Conservation (phyloP, 495 filamentous ascomycete species). For the Sphaerosporella brunnea region DNA sequence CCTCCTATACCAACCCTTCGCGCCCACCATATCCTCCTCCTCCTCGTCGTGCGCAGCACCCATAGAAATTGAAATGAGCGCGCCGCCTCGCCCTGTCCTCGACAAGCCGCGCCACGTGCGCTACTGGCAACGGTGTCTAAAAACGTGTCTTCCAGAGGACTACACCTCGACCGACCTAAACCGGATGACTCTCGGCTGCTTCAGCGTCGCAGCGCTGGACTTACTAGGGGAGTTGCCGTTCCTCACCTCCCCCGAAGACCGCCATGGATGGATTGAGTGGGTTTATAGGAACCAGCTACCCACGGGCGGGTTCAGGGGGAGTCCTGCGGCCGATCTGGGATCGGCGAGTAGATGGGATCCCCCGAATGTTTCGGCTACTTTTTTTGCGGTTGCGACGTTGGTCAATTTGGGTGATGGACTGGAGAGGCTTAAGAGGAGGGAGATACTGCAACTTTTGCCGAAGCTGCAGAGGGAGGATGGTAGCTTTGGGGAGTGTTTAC, state of each 20-base stretch:
- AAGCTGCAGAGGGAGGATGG: conserved; percentile 67
- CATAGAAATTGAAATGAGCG: conserved; percentile 15
- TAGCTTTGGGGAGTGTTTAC: conserved; percentile 89
- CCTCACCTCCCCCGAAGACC: conserved; percentile 40
- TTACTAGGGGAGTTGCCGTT: conserved; percentile 46
- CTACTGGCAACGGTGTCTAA: conserved; percentile 84
- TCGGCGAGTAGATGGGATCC: conserved; percentile 39
- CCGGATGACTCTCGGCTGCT: conserved; percentile 75
- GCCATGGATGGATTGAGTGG: conserved; percentile 47
- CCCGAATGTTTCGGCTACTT: conserved; percentile 68
- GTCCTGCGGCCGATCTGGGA: conserved; percentile 46
- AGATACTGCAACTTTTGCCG: conserved; percentile 55
- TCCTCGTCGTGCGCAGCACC: too few relatives aligned
- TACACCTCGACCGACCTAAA: conserved; percentile 80
- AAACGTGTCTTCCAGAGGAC: conserved; percentile 55
- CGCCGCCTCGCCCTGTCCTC: conserved; percentile 32
- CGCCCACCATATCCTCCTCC: too few relatives aligned
- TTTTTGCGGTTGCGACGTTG: conserved; percentile 64
- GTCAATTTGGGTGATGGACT: conserved; percentile 48
- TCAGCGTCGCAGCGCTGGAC: conserved; percentile 70
- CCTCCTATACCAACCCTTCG: too few relatives aligned
- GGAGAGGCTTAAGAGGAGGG: conserved; percentile 43
- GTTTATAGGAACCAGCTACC: conserved; percentile 59
- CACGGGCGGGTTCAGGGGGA: conserved; percentile 62
- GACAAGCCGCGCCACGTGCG: conserved; percentile 60